phyloP scores from a whole-genome alignment of 345 rosid species.

The Arabidopsis suecica region DNA sequence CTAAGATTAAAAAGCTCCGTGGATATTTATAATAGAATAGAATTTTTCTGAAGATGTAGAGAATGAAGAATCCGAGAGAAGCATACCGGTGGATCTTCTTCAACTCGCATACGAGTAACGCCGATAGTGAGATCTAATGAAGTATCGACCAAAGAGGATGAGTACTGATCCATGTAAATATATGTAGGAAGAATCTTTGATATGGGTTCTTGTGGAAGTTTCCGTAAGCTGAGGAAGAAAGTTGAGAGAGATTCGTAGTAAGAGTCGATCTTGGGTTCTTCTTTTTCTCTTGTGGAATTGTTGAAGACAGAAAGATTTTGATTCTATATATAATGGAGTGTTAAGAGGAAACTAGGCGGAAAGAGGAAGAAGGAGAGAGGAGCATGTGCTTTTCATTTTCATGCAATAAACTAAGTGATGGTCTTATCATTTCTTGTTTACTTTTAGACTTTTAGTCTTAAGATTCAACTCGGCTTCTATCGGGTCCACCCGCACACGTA shows the following conservation, averaged over 20 bases:
- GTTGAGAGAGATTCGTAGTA: constrained; percentile 37
- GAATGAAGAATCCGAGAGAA: neutral
- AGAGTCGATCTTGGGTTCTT: constrained; percentile 36
- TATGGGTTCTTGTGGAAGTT: constrained; percentile 24
- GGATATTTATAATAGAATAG: constrained; percentile 13
- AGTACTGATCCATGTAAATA: constrained; percentile 53
- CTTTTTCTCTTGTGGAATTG: constrained; percentile 23
- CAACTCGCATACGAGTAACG: constrained; percentile 46
- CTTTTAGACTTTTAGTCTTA: constrained; percentile 12
- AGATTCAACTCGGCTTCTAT: constrained; percentile 12
- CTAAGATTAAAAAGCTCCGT: neutral
- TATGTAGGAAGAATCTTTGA: constrained; percentile 24
- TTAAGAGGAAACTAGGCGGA: constrained; percentile 52
- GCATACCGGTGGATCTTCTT: constrained; percentile 52
- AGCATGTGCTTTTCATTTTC: constrained; percentile 43
- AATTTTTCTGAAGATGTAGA: constrained; percentile 32
- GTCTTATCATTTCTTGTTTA: constrained; percentile 21
- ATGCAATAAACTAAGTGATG: constrained; percentile 42
- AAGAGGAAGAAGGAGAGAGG: constrained; percentile 34
- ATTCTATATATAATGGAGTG: constrained; percentile 35
- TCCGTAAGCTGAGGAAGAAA: constrained; percentile 30
- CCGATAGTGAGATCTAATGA: constrained; percentile 63
- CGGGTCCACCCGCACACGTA: constrained; percentile 44
- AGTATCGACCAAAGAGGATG: constrained; percentile 57
- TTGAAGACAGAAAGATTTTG: constrained; percentile 32